These are phyloP conservation scores for Madurella mycetomatis DNA, from an alignment of 2,329 filamentous ascomycete species.

Conservation along the genomic window DNA sequence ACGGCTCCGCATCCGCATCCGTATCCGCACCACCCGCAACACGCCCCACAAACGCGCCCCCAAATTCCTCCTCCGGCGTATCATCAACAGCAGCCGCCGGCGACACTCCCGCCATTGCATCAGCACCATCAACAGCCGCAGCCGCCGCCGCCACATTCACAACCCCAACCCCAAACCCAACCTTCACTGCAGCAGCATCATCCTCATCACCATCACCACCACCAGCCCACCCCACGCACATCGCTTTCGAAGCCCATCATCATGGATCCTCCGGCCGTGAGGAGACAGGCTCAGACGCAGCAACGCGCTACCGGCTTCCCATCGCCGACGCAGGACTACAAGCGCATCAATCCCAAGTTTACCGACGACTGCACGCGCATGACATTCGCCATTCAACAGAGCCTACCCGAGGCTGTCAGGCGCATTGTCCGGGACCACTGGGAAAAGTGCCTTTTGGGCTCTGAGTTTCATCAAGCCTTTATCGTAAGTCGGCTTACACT, in stretches of 20 bases:
- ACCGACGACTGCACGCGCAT: conserved; percentile 38
- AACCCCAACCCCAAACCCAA: conserved; percentile 12
- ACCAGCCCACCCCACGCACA: not conserved
- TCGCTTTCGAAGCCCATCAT: conserved; percentile 24
- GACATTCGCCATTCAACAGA: conserved; percentile 37
- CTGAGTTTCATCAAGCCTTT: conserved; percentile 50
- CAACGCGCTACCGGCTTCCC: conserved; percentile 28
- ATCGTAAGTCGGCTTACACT: conserved; percentile 39
- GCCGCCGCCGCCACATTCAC: conserved; percentile 2
- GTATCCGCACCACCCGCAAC: conserved; percentile 4
- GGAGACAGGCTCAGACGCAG: conserved; percentile 10
- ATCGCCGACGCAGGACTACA: conserved; percentile 33
- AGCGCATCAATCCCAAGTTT: conserved; percentile 32
- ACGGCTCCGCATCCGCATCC: not conserved
- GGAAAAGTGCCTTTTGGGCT: conserved; percentile 47
- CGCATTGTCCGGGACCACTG: conserved; percentile 48
- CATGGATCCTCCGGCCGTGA: conserved; percentile 29
- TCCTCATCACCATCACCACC: conserved; percentile 1
- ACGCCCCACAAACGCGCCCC: conserved; percentile 15
- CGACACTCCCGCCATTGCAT: conserved; percentile 9
- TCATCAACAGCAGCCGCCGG: conserved; percentile 2
- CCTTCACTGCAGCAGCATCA: conserved; percentile 1
- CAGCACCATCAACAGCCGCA: conserved; percentile 6
- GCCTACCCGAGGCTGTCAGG: conserved; percentile 43
- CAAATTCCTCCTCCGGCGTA: conserved; percentile 17